Conservation (phyloP, 306 rosid species). For the Lablab purpureus region DNA sequence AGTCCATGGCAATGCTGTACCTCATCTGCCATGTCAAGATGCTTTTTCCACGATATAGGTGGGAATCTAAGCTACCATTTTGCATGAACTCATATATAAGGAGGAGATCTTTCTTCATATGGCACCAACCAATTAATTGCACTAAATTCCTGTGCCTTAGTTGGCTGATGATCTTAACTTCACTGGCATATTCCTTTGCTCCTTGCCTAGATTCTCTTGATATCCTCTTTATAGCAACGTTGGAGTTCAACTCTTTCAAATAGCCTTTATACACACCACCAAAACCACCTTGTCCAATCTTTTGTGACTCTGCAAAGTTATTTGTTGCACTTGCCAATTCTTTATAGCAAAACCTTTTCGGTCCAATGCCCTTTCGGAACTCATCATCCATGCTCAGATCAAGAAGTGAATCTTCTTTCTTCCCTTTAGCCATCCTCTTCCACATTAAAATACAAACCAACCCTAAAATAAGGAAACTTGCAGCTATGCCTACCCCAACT, state of each 20-base stretch:
- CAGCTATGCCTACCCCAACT: not conserved
- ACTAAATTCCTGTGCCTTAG: slow-evolving; percentile 52
- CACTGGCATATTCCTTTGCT: slow-evolving; percentile 41
- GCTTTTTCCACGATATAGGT: slow-evolving; percentile 26
- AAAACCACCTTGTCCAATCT: slow-evolving; percentile 54
- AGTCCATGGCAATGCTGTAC: slow-evolving; percentile 33
- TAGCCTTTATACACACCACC: slow-evolving; percentile 49
- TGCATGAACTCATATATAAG: slow-evolving; percentile 47
- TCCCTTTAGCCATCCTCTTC: slow-evolving; percentile 12
- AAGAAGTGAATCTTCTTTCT: not conserved
- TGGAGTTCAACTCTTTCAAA: slow-evolving; percentile 2
- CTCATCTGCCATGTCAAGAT: slow-evolving; percentile 39
- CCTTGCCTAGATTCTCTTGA: slow-evolving; percentile 44
- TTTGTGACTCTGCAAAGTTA: slow-evolving; percentile 33
- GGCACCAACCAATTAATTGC: slow-evolving; percentile 53
- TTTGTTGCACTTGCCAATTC: slow-evolving; percentile 37
- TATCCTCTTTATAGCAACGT: slow-evolving; percentile 48
- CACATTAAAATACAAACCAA: slow-evolving; percentile 4
- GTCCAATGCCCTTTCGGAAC: slow-evolving; percentile 25
- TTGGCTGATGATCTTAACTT: slow-evolving; percentile 44
- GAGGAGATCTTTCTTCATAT: slow-evolving; percentile 39
- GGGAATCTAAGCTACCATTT: slow-evolving; percentile 49
- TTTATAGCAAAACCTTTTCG: slow-evolving; percentile 11
- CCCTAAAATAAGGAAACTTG: slow-evolving; percentile 2
- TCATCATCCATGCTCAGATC: slow-evolving; percentile 11